Evolutionary conservation across 2,329 filamentous ascomycete species (phyloP), one percentile per base, ranked within the genome.

Genomic region (Cytospora leucostoma): DNA sequence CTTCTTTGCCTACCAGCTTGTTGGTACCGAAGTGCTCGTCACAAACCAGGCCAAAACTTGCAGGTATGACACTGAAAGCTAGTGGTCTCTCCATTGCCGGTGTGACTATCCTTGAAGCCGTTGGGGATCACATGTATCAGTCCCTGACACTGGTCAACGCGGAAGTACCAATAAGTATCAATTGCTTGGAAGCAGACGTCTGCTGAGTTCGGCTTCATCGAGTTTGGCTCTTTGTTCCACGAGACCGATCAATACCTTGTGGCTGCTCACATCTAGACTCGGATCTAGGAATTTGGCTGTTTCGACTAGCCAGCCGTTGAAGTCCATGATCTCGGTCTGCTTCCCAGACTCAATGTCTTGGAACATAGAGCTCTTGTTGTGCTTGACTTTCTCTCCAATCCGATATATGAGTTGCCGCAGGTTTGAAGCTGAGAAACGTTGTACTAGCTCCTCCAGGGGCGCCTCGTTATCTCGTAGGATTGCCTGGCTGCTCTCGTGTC

Each of bases 351-450:
- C 72, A 13, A 83, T 78, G 69, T 88, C 85, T 72, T 88, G 85
- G 6, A 86, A 77, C 85, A 88, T 88, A 5, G 84, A 87, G 71
- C 84, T 87, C 11, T 75, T 81, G 70, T 88, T 88, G 37, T 80
- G 75, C 17, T 71, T 72, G 6, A 85, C 84, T 64, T 79, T 78
- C n/a, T 73, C 64, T 2, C 79, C 82, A 8, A 84, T 77, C 10
- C 71, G 71, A 57, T 80, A 73, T 7, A 88, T 72, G 74, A 83
- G 79, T 3, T 70, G 65, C 34, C 75, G 76, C 35, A 88, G 73
- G 4, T 68, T 71, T 5, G 70, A 34, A 12, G 73, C 70, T 0
- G 82, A 79, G 69, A 85, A 80, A 33, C 84, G 76, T 44, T 78
- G 67, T 7, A 71, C n/a, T 12, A 75, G 67, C 10, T 63, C 58